phyloP scores from a whole-genome alignment of 2,329 filamentous ascomycete genomes.

The Ciborinia camelliae region DNA sequence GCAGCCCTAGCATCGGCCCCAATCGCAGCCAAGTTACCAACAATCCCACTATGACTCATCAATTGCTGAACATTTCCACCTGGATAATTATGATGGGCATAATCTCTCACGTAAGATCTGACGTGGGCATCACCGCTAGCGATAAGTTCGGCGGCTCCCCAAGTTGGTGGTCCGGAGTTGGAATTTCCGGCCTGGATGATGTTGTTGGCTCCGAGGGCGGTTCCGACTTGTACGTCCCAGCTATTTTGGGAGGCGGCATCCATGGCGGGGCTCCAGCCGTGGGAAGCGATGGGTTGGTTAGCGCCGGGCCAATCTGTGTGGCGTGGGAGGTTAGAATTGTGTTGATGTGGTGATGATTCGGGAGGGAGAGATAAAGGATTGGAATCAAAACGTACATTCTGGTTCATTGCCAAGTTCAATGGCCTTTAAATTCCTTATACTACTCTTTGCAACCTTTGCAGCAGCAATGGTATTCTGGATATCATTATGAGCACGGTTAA shows the following conservation, averaged over 20 bases:
- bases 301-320: slow-evolving; percentile 36
- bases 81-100: slow-evolving; percentile 39
- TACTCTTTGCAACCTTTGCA: slow-evolving; percentile 43
- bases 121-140: slow-evolving; percentile 27
- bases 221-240: slow-evolving; percentile 31
- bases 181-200: slow-evolving; percentile 35
- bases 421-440: slow-evolving; percentile 49
- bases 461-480: slow-evolving; percentile 53
- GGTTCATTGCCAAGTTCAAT: slow-evolving; percentile 58
- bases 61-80: slow-evolving; percentile 39
- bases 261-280: slow-evolving; percentile 28
- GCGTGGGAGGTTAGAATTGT: slow-evolving; percentile 2
- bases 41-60: slow-evolving; percentile 34
- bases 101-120: slow-evolving; percentile 31
- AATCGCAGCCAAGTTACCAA: slow-evolving; percentile 28
- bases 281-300: slow-evolving; percentile 34
- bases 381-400: slow-evolving; percentile 45
- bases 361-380: too few relatives aligned
- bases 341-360: background rate
- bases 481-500: slow-evolving; percentile 53
- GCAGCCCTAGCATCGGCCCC: slow-evolving; percentile 30
- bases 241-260: slow-evolving; percentile 33
- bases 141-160: slow-evolving; percentile 33
- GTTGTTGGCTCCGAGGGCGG: slow-evolving; percentile 20
- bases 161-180: slow-evolving; percentile 31